Evolutionary conservation across 495 filamentous ascomycete genomes (phyloP), one percentile per base, ranked within the genome.

Genomic region (Daldinia vernicosa): DNA sequence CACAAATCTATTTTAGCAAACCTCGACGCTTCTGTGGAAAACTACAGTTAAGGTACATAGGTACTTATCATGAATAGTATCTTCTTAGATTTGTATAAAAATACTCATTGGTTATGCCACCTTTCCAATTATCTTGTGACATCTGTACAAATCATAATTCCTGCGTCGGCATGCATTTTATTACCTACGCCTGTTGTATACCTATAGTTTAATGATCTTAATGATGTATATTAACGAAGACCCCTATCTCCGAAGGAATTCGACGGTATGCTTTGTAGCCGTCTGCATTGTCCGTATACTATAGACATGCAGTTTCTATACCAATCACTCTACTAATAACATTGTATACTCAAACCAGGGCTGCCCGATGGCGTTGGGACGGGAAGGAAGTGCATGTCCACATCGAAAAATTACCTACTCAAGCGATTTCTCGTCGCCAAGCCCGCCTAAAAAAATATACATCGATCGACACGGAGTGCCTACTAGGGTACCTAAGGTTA

Each of bases 221-320:
- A 17, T 17, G 39, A 40, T 40, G 39, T 7, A 40, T 15, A 40
- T 17, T 40, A 6, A 22, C 9, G 9, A 47, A 4, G 8, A 4
- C 14, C 19, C 43, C 43, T 14, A 47, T 24, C 43, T 24, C 43
- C 43, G 19, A 47, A 47, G 43, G 43, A 47, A 47, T 12, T 24
- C 8, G 4, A 47, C 6, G 9, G 19, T 0, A 19, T 24, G 19
- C 6, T 4, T 47, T 47, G 24, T 24, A 47, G 7, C 22, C 17
- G 9, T 12, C 17, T 24, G 43, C 43, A 47, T 47, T 24, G 17
- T 17, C 17, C 17, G 19, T 47, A 47, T 47, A 14, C 43, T 47
- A 47, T 47, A 47, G 43, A 47, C 43, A 47, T 47, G 43, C 43
- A 47, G 19, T 19, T 3, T 47, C 43, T 19, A 47, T 47, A 47